Percentiles rank a stretch among this genome's conserved stretches.
Evolutionary conservation across 495 filamentous ascomycete genomes (phyloP).

Genomic region (Penicilliopsis zonata): DNA sequence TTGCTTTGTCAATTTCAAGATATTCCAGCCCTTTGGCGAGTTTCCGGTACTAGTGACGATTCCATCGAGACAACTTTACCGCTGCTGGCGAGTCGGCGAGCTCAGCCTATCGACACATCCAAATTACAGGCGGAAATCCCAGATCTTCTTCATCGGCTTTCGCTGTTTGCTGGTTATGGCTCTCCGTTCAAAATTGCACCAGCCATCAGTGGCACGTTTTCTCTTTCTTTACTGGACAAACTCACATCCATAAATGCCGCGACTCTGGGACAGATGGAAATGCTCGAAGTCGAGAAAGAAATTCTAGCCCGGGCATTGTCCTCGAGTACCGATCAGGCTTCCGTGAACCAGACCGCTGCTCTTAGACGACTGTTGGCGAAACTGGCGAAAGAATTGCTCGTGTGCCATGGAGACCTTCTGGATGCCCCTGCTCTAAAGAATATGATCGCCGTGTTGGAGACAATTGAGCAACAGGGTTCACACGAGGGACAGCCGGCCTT

Average conservation of each 20-base stretch:
- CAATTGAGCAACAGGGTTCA: constrained; percentile 13
- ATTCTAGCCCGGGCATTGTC: constrained; percentile 44
- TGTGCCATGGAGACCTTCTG: constrained; percentile 28
- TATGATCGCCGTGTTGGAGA: constrained; percentile 13
- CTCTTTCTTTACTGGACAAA: constrained; percentile 43
- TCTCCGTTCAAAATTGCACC: constrained; percentile 11
- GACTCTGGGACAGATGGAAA: constrained; percentile 46
- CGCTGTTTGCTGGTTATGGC: constrained; percentile 24
- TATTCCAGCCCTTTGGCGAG: constrained; percentile 14
- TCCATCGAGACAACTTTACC: constrained; percentile 21
- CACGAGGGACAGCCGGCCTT: constrained; percentile 4
- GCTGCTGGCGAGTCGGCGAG: constrained; percentile 28
- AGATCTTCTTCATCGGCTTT: constrained; percentile 21
- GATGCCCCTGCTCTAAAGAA: constrained; percentile 16
- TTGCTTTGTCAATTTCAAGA: constrained; percentile 51
- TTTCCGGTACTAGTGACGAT: constrained; percentile 6
- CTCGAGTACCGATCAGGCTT: constrained; percentile 30
- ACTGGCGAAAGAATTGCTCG: constrained; percentile 36
- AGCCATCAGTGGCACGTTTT: constrained; percentile 41
- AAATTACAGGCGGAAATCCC: constrained; percentile 21
- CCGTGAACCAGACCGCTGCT: constrained; percentile 31
- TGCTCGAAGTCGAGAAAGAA: constrained; percentile 54
- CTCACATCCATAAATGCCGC: constrained; percentile 40
- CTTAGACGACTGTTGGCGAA: constrained; percentile 34
- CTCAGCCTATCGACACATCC: constrained; percentile 21